Evolutionary conservation across 192 early-diverging fungal species (phyloP), one percentile per base, ranked within the genome.

Genomic region (Coemansia sp.): DNA sequence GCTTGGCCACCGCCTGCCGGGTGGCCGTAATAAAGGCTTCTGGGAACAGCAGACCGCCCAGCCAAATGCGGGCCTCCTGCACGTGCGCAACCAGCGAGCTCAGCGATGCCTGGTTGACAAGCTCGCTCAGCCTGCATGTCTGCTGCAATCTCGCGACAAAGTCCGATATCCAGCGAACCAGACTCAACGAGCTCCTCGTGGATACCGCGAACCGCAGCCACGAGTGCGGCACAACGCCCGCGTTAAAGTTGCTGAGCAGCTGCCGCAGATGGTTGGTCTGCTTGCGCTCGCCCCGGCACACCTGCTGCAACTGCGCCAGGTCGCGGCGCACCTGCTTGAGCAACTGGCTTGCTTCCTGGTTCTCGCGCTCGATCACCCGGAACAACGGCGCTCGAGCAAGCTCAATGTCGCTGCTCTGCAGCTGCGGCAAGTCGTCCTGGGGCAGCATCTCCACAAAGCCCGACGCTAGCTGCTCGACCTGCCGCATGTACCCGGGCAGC

Each of bases 1-100:
- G 66, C 66, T 94, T 88, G 14, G 93, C 91, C 3, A 83, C 87
- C 6, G 83, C 79, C 69, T 96, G 93, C 32, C 92, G 82, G 11
- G 93, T 93, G 17, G 93, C 93, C 0, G 93, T 96, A 15, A 94
- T 80, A 66, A 87, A 95, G 14, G 93, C 93, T 66, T 94, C 90
- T 14, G 93, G 93, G 38, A 83, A 85, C 66, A 95, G 85, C 15
- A 95, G 69, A 0, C 91, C 92, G 43, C 93, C 93, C 15, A 95
- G 60, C 89, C 88, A 93, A n/a, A 96, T 75, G 23, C 69, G 56
- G 7, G 67, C 30, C 14, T 43, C n/a, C 41, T 69, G 57, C 36
- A 47, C 45, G 1, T 14, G 18, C 8, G 21, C 45, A 10, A 47
- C 45, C 9, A 47, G 23, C 11, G 45, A 7, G 12, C 11, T n/a